Conservation (phyloP, 345 rosid species). For the Syzygium aromaticum region DNA sequence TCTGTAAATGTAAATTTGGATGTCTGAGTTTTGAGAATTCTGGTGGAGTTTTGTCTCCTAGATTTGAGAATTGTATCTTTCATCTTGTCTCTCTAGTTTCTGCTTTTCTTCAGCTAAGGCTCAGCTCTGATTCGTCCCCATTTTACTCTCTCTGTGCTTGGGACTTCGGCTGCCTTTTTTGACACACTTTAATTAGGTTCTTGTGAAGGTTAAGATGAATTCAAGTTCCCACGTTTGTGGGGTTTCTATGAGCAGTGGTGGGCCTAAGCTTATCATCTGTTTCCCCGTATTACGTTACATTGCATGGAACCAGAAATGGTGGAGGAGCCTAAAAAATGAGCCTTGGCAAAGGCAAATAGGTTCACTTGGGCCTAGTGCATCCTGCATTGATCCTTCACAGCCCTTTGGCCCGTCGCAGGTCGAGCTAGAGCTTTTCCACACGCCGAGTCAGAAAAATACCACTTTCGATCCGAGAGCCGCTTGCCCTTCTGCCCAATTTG, state of each 20-base stretch:
- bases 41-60: not conserved
- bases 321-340: not conserved
- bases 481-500: not conserved
- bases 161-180: too few relatives aligned
- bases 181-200: not conserved
- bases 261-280: not conserved
- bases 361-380: not conserved
- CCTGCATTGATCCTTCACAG: not conserved
- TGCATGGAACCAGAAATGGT: not conserved
- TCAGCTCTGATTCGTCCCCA: not conserved
- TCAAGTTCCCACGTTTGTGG: not conserved
- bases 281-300: not conserved
- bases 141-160: not conserved
- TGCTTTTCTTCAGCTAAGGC: not conserved
- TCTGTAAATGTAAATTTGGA: not conserved
- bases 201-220: not conserved
- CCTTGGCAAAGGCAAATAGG: not conserved
- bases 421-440: not conserved
- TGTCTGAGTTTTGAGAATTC: not conserved
- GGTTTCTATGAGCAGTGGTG: not conserved
- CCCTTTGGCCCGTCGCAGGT: not conserved
- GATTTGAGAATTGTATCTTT: not conserved
- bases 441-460: not conserved
- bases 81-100: not conserved
- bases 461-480: not conserved